Conservation (phyloP, 148 eudicot genomes). For the Nepenthes gracilis region DNA sequence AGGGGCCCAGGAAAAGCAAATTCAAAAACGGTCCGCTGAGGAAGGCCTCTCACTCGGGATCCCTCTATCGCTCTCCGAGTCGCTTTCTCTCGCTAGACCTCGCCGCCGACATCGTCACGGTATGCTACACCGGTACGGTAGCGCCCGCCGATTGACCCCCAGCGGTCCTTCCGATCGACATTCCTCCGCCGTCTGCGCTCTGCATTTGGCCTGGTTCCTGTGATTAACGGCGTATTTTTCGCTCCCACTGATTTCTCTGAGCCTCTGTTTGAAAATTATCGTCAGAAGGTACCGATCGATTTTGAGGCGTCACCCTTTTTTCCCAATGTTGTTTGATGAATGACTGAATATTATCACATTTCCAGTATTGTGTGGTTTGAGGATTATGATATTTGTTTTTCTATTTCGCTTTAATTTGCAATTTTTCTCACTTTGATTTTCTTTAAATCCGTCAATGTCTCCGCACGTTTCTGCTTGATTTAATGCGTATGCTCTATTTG, state of each 20-base stretch:
- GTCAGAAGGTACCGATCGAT: neutral
- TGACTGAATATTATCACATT: neutral
- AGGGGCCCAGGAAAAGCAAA: neutral
- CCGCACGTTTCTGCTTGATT: too few relatives aligned
- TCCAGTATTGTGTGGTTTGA: neutral
- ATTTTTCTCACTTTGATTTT: too few relatives aligned
- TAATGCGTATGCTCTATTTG: too few relatives aligned
- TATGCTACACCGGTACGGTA: constrained; percentile 34
- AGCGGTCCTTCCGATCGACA: constrained; percentile 3
- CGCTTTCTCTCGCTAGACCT: constrained; percentile 11
- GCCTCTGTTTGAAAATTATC: neutral
- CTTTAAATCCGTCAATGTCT: too few relatives aligned
- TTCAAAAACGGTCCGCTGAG: neutral
- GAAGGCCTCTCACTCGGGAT: constrained; percentile 7
- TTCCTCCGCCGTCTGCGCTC: neutral
- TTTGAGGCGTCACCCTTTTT: constrained; percentile 2
- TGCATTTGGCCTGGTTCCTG: neutral
- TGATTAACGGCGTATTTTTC: neutral
- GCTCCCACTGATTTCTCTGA: neutral
- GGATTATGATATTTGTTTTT: too few relatives aligned
- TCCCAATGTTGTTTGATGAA: neutral
- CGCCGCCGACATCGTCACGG: constrained; percentile 49
- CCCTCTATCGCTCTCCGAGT: constrained; percentile 7
- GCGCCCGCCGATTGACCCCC: constrained; percentile 7
- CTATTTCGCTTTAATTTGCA: too few relatives aligned